phyloP scores from a whole-genome alignment of 495 filamentous ascomycete species.

The Polyplosphaeria fusca region DNA sequence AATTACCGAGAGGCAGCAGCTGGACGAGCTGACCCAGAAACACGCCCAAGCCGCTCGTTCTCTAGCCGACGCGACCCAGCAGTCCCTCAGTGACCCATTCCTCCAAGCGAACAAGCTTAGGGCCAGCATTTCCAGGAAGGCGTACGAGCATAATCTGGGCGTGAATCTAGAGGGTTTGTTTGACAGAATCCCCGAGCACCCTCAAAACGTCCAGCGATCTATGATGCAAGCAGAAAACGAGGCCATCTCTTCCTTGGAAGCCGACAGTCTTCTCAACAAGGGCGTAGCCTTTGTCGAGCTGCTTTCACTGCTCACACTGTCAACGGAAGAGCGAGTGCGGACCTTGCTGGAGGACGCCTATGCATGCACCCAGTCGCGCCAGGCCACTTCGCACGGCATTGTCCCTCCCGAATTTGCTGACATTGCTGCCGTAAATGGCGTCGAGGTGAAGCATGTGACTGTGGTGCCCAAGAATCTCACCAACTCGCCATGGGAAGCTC shows the following conservation, averaged over 20 bases:
- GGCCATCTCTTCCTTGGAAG: slow-evolving; percentile 52
- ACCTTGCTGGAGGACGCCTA: slow-evolving; percentile 68
- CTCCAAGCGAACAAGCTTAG: slow-evolving; percentile 44
- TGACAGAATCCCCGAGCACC: slow-evolving; percentile 46
- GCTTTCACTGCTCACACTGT: slow-evolving; percentile 69
- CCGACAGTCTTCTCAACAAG: slow-evolving; percentile 61
- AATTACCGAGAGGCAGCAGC: slow-evolving; percentile 43
- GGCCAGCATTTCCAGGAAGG: slow-evolving; percentile 48
- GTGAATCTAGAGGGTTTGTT: slow-evolving; percentile 64
- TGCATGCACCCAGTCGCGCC: slow-evolving; percentile 60
- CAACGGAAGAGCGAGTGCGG: slow-evolving; percentile 67
- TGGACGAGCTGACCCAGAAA: slow-evolving; percentile 51
- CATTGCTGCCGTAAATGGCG: slow-evolving; percentile 44
- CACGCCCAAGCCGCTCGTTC: slow-evolving; percentile 47
- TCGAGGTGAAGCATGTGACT: slow-evolving; percentile 39
- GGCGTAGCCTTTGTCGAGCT: slow-evolving; percentile 70
- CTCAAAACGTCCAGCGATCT: slow-evolving; percentile 33
- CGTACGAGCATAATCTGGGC: slow-evolving; percentile 56
- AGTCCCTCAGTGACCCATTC: slow-evolving; percentile 60
- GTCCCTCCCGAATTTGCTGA: slow-evolving; percentile 69
- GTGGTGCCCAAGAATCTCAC: slow-evolving; percentile 38
- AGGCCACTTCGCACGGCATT: slow-evolving; percentile 66
- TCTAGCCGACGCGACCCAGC: slow-evolving; percentile 51
- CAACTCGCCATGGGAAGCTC: slow-evolving; percentile 41
- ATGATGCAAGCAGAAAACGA: slow-evolving; percentile 49